Evolutionary conservation across 2,329 filamentous ascomycete species (phyloP), one percentile per base, ranked within the genome.

Genomic region (Sporothrix dimorphospora): DNA sequence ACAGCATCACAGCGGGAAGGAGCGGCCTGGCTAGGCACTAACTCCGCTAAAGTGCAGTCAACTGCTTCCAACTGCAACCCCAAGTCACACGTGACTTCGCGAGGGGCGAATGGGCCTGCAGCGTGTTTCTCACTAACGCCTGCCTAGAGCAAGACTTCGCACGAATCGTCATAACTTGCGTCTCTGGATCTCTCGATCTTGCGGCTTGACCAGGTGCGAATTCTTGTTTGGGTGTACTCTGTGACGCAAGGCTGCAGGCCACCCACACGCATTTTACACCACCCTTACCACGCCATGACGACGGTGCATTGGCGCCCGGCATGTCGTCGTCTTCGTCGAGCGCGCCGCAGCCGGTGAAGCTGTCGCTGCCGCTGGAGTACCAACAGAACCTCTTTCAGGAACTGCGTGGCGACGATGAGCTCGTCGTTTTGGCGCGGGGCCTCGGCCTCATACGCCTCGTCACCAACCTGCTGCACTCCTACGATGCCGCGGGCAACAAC

Each of bases 361-460:
- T 95, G 75, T 94, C 92, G 74, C 86, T 95, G 74, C 92, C 92
- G 75, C 85, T 93, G 77, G 86, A 94, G 86, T 99, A 97, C 81
- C 96, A 99, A 84, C 94, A 98, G 84, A 91, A 93, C 79, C 89
- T 98, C 78, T 98, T 98, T 84, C 93, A 92, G 80, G 92, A 96
- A 83, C 89, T 97, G 76, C 91, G 94, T 75, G 85, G 90, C 74
- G 93, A 98, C 83, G 96, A 99, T 92, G 92, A 97, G 82, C 90
- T 99, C 75, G 92, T 98, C 77, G 87, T 99, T 71, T 88, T 98
- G 71, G 96, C 95, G 55, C 92, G 94, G 70, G 96, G 96, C 76
- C 90, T 99, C 65, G 96, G 96, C 77, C 90, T 98, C 61, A 89
- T 98, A 80, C 93, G 94, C 76, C 89, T 99, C 72, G 88, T 98